Percentiles rank a stretch among this genome's conserved stretches.
These are phyloP conservation scores for Retiboletus flavoniger DNA, from an alignment of 1,284 basidiomycete species.

Conservation along the genomic window DNA sequence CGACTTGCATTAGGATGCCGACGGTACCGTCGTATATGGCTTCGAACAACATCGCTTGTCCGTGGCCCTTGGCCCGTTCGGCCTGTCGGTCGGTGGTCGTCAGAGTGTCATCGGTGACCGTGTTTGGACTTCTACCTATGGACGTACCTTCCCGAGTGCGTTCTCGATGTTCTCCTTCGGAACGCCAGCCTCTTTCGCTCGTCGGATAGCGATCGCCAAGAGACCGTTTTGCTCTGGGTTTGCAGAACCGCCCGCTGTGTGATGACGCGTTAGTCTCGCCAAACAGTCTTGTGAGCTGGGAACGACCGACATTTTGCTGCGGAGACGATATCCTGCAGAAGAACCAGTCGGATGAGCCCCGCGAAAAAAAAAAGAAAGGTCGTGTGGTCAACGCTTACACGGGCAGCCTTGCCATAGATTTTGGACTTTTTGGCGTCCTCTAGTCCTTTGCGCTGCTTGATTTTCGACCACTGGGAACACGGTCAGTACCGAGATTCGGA, in stretches of 20 bases:
- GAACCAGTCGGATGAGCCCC: background rate
- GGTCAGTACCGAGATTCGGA: slow-evolving; percentile 9
- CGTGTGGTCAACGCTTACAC: slow-evolving; percentile 45
- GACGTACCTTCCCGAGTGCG: slow-evolving; percentile 60
- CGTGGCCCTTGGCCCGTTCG: slow-evolving; percentile 49
- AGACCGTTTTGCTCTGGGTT: slow-evolving; percentile 66
- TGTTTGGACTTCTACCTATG: slow-evolving; percentile 10
- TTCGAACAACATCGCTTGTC: slow-evolving; percentile 64
- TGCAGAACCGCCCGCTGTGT: slow-evolving; percentile 58
- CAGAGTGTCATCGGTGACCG: background rate
- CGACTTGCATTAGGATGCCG: slow-evolving; percentile 71
- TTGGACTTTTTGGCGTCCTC: slow-evolving; percentile 67
- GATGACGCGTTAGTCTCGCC: background rate
- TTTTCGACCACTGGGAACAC: slow-evolving; percentile 76
- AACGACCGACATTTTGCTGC: slow-evolving; percentile 60
- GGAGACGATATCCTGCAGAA: slow-evolving; percentile 62
- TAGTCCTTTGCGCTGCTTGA: slow-evolving; percentile 76
- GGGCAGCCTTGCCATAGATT: slow-evolving; percentile 57
- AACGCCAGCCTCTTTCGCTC: slow-evolving; percentile 64
- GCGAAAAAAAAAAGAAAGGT: background rate
- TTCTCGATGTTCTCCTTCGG: slow-evolving; percentile 78
- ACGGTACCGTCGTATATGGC: slow-evolving; percentile 68
- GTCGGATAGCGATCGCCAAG: slow-evolving; percentile 60
- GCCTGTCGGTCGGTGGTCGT: slow-evolving; percentile 39
- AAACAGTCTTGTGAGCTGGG: background rate